Percentiles rank a stretch among this genome's conserved stretches.
These are phyloP conservation scores for Chlorella variabilis DNA, from an alignment of 163 green algal species.

Conservation along the genomic window DNA sequence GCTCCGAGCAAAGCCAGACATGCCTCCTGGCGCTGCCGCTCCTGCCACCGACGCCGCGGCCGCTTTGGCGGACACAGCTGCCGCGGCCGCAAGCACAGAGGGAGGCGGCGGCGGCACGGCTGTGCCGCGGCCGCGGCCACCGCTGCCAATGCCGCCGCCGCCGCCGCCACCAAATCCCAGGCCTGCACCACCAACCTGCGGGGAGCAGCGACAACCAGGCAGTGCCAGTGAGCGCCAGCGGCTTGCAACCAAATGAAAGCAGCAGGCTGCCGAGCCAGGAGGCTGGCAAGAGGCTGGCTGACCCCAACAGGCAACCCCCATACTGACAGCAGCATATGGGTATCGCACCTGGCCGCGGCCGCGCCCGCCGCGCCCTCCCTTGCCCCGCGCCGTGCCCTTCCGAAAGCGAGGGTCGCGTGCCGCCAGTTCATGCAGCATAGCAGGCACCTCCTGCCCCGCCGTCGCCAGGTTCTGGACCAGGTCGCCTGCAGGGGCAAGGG, in stretches of 20 bases:
- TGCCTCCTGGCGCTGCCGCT: slow-evolving; percentile 30
- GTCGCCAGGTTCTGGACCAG: slow-evolving; percentile 77
- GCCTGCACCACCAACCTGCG: slow-evolving; percentile 57
- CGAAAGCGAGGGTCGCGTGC: slow-evolving; percentile 59
- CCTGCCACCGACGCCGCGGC: background rate
- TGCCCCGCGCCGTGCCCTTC: slow-evolving; percentile 32
- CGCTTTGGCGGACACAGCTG: slow-evolving; percentile 35
- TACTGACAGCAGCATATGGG: no score
- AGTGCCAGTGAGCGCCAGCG: no score
- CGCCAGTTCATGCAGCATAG: slow-evolving; percentile 71
- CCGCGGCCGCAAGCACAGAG: background rate
- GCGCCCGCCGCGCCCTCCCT: slow-evolving; percentile 44
- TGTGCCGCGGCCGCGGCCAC: slow-evolving; percentile 16
- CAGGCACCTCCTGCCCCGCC: slow-evolving; percentile 78
- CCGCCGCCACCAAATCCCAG: slow-evolving; percentile 67
- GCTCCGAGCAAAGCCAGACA: slow-evolving; percentile 62
- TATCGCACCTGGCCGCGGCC: no score
- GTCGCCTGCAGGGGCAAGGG: slow-evolving; percentile 62
- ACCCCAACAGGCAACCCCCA: no score
- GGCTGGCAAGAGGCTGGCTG: no score
- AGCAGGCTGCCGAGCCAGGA: no score
- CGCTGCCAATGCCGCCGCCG: slow-evolving; percentile 2
- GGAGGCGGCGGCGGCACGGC: slow-evolving; percentile 15
- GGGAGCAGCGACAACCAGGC: no score
- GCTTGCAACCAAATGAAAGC: no score